A percentile compares a stretch with the other conserved stretches of the same genome.
Evolutionary conservation across 169 alveolate genomes (phyloP).

Genomic region (Babesia microti): DNA sequence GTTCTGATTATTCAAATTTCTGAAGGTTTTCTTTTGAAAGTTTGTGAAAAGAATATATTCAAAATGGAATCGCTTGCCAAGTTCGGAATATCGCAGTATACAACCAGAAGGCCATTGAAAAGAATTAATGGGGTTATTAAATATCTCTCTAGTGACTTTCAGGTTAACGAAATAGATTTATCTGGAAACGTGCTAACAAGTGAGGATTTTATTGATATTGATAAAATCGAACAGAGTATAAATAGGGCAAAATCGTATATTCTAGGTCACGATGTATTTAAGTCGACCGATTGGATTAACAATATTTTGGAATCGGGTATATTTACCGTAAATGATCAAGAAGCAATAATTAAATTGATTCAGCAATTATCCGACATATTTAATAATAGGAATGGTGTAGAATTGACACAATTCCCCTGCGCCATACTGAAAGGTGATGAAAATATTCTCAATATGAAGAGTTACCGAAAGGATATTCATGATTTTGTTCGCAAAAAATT

Average conservation of each 20-base stretch:
- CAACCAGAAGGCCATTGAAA: no score
- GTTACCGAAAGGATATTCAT: conserved; percentile 13
- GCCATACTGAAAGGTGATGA: no score
- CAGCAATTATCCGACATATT: no score
- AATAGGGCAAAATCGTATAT: conserved; percentile 9
- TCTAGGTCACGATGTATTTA: conserved; percentile 19
- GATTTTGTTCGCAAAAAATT: conserved; percentile 15
- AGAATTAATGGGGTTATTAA: conserved; percentile 30
- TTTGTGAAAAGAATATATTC: no score
- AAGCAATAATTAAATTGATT: no score
- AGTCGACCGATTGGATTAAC: conserved; percentile 7
- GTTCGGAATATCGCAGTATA: no score
- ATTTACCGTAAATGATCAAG: no score
- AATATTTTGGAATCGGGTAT: no score
- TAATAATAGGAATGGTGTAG: no score
- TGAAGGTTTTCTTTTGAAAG: no score
- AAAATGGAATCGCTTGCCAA: no score
- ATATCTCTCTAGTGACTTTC: conserved; percentile 26
- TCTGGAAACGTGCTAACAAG: conserved; percentile 13
- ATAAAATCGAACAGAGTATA: conserved; percentile 11
- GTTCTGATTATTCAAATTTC: not conserved
- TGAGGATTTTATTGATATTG: not conserved
- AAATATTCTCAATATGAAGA: conserved; percentile 14
- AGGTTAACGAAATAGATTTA: conserved; percentile 36
- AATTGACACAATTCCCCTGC: no score